These are phyloP conservation scores for Wallacemonas collosoma DNA, from an alignment of 208 protist species.

Conservation along the genomic window DNA sequence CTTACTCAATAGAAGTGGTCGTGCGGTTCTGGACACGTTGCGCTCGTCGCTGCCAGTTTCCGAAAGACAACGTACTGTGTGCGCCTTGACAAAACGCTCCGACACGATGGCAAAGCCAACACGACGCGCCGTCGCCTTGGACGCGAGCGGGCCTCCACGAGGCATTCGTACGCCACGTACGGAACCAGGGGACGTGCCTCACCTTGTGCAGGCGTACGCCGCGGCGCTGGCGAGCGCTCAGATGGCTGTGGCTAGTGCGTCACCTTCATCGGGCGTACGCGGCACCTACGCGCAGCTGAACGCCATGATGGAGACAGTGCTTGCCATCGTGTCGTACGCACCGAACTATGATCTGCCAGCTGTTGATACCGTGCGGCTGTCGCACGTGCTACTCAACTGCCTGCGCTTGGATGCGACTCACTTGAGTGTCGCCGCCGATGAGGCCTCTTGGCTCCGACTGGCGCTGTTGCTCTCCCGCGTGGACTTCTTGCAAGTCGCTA, in stretches of 20 bases:
- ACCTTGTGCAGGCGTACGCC: constrained; percentile 28
- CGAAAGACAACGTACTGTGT: neutral
- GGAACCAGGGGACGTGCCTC: constrained; percentile 39
- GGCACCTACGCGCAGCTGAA: neutral
- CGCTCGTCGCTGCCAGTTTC: constrained; percentile 3
- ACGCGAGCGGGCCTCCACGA: constrained; percentile 36
- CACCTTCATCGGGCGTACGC: neutral
- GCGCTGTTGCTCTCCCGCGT: constrained; percentile 56
- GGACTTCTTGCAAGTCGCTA: constrained; percentile 23
- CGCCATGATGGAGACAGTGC: constrained; percentile 19
- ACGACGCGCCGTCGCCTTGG: constrained; percentile 26
- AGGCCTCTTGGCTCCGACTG: constrained; percentile 25
- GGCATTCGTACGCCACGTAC: constrained; percentile 46
- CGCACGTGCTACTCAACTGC: constrained; percentile 2
- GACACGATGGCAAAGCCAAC: neutral
- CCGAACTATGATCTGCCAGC: constrained; percentile 61
- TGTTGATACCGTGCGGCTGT: constrained; percentile 28
- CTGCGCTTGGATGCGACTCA: neutral
- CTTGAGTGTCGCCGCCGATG: neutral
- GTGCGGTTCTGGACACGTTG: neutral
- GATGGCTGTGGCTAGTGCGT: neutral
- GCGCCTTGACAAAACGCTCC: neutral
- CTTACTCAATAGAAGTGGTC: neutral
- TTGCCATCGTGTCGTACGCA: constrained; percentile 36
- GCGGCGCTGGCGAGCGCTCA: constrained; percentile 9